Conservation (phyloP, 83 land plant species). For the Isoetes engelmannii region DNA sequence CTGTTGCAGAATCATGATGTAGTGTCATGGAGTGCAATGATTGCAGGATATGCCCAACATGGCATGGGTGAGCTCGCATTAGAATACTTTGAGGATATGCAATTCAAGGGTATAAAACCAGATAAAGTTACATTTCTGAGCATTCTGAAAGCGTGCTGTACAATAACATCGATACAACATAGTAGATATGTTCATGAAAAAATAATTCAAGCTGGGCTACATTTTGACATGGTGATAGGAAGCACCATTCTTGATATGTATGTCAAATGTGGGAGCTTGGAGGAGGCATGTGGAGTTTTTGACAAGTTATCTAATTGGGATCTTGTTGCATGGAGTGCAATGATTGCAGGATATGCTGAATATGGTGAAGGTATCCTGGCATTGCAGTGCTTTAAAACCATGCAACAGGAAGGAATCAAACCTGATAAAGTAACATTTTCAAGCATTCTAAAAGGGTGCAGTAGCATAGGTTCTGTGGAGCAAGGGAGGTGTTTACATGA, state of each 20-base stretch:
- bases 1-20: background rate
- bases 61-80: background rate
- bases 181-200: too few species aligned
- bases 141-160: background rate
- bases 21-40: constrained; percentile 1
- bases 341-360: background rate
- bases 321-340: background rate
- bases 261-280: background rate
- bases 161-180: too few species aligned
- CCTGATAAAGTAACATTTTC: background rate
- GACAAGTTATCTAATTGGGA: background rate
- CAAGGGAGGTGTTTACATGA: background rate
- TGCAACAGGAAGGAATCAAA: background rate
- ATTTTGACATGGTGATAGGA: too few species aligned
- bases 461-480: background rate
- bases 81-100: background rate
- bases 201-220: too few species aligned
- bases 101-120: background rate
- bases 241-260: too few species aligned
- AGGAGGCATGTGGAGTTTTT: constrained; percentile 4
- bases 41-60: constrained; percentile 4
- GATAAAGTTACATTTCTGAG: background rate
- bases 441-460: background rate
- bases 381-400: background rate
- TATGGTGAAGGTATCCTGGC: background rate